phyloP scores from a whole-genome alignment of 306 rosid species.

The Macrotyloma uniflorum region DNA sequence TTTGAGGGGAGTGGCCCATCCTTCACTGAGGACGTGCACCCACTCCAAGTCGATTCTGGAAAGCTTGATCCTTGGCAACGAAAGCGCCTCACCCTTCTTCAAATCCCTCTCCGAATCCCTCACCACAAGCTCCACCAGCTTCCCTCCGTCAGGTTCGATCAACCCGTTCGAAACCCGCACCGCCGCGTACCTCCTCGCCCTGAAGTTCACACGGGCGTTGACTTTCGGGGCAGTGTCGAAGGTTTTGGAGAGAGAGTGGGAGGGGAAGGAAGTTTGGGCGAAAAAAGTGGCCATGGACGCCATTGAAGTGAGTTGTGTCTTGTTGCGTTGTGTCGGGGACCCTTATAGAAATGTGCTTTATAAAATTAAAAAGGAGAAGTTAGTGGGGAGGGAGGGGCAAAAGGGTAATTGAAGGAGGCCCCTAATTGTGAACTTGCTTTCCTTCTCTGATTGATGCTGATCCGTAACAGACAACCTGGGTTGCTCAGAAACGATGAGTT shows the following conservation, averaged over 20 bases:
- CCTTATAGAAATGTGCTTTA: constrained; percentile 12
- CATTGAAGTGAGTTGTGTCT: constrained; percentile 50
- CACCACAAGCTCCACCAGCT: constrained; percentile 78
- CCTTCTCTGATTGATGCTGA: neutral
- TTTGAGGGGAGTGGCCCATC: constrained; percentile 89
- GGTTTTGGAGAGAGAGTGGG: constrained; percentile 47
- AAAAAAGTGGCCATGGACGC: constrained; percentile 86
- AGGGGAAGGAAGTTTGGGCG: constrained; percentile 50
- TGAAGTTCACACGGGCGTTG: constrained; percentile 19
- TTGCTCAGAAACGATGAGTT: constrained; percentile 5
- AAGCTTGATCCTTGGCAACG: constrained; percentile 68
- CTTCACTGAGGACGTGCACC: constrained; percentile 96
- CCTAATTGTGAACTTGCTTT: neutral
- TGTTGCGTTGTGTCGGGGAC: neutral
- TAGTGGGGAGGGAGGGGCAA: constrained; percentile 45
- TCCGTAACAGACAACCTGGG: constrained; percentile 21
- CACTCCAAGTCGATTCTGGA: constrained; percentile 77
- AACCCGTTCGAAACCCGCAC: constrained; percentile 66
- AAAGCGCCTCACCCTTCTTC: constrained; percentile 70
- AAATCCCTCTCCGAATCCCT: constrained; percentile 49
- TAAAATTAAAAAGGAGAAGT: constrained; percentile 29
- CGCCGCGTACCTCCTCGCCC: constrained; percentile 31
- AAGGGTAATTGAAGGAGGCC: constrained; percentile 15
- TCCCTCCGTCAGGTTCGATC: constrained; percentile 97
- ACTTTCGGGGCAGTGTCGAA: constrained; percentile 38